phyloP scores from a whole-genome alignment of 257 asterid genomes.

The Nemophila menziesii region DNA sequence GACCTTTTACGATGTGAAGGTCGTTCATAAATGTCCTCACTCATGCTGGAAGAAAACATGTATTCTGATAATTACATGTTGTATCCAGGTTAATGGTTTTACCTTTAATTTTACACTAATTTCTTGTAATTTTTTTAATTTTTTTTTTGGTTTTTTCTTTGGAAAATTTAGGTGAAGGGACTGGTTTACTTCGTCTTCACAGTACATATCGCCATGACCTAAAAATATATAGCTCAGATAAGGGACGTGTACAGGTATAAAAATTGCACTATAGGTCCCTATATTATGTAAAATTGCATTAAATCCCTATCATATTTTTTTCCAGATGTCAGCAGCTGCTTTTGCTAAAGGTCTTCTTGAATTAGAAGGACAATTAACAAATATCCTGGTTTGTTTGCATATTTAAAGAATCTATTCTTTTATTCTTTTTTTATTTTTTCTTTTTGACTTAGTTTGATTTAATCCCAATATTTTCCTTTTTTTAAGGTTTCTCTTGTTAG shows the following conservation, averaged over 20 bases:
- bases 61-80: too few species aligned
- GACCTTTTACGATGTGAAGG: conserved; percentile 98
- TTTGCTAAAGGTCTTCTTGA: conserved; percentile 97
- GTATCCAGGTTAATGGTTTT: conserved; percentile 69
- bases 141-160: conserved; percentile 8
- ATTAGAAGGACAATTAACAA: conserved; percentile 94
- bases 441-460: conserved; percentile 3
- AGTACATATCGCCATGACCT: conserved; percentile 96
- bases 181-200: conserved; percentile 97
- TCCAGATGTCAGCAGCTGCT: conserved; percentile 99
- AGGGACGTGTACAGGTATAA: conserved; percentile 98
- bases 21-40: conserved; percentile 98
- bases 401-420: conserved; percentile 6
- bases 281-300: too few species aligned
- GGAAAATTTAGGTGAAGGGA: conserved; percentile 87
- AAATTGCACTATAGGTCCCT: too few species aligned
- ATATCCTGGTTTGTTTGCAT: conserved; percentile 63
- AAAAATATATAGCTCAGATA: conserved; percentile 94
- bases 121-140: too few species aligned
- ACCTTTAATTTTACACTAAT: too few species aligned
- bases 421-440: neutral
- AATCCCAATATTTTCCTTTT: too few species aligned
- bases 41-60: conserved; percentile 98
- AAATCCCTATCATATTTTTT: conserved; percentile 3
- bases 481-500: conserved; percentile 92